Percentiles rank a stretch among this genome's conserved stretches.
These are phyloP conservation scores for Hymenoscyphus fraxineus DNA, from an alignment of 2,329 filamentous ascomycete species.

Conservation along the genomic window DNA sequence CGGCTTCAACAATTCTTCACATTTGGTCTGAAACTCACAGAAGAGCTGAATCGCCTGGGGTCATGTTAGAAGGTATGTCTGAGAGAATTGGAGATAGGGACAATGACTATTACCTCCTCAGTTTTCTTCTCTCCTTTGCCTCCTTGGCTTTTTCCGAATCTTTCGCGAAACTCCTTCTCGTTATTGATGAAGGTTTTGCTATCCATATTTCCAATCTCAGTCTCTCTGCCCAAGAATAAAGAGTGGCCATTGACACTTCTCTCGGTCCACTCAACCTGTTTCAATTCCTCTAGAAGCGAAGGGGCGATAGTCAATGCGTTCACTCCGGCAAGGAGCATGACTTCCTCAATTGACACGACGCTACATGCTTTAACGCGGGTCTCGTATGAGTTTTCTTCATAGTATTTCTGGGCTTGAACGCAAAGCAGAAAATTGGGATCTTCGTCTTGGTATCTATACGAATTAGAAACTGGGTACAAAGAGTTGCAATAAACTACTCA, in stretches of 20 bases:
- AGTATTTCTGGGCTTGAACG: neutral
- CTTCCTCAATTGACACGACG: neutral
- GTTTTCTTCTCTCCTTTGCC: neutral
- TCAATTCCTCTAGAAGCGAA: neutral
- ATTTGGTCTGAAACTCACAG: neutral
- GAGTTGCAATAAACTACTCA: neutral
- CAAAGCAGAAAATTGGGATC: neutral
- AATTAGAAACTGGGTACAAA: neutral
- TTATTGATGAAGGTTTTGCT: neutral
- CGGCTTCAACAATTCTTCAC: neutral
- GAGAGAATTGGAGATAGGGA: neutral
- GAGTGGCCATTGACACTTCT: neutral
- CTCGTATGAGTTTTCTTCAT: neutral
- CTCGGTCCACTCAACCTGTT: neutral
- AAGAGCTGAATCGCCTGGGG: neutral
- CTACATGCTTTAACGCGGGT: neutral
- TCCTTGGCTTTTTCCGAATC: neutral
- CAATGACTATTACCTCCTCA: neutral
- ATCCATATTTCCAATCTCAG: neutral
- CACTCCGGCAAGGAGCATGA: neutral
- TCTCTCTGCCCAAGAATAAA: neutral
- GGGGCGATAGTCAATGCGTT: neutral
- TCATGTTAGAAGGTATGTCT: neutral
- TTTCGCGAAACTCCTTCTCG: neutral
- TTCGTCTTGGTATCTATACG: neutral